phyloP scores from a whole-genome alignment of 495 filamentous ascomycete genomes.

The Mycothermus thermophilus region DNA sequence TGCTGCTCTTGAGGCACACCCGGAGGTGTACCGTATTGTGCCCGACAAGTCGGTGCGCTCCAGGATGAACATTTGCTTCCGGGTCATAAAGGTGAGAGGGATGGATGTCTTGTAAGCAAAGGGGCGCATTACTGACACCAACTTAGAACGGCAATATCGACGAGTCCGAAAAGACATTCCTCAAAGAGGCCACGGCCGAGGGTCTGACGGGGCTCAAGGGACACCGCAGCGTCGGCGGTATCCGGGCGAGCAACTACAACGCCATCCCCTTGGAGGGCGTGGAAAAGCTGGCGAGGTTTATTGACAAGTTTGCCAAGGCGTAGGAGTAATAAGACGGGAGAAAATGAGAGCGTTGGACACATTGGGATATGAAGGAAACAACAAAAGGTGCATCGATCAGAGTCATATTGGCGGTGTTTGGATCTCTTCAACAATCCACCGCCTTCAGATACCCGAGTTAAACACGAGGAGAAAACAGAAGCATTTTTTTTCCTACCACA shows the following conservation, averaged over 20 bases:
- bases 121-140: too few species aligned
- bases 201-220: conserved; percentile 64
- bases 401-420: too few species aligned
- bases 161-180: conserved; percentile 57
- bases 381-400: not conserved
- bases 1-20: conserved; percentile 54
- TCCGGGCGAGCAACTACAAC: conserved; percentile 52
- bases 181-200: conserved; percentile 50
- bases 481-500: too few species aligned
- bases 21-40: conserved; percentile 56
- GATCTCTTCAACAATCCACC: too few species aligned
- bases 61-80: conserved; percentile 88
- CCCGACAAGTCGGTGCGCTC: conserved; percentile 59
- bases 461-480: too few species aligned
- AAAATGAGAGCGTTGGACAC: too few species aligned
- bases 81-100: conserved; percentile 43
- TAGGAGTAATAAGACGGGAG: too few species aligned
- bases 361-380: not conserved
- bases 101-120: too few species aligned
- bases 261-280: conserved; percentile 44
- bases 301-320: conserved; percentile 40
- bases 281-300: conserved; percentile 44
- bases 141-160: conserved; percentile 42
- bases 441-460: too few species aligned
- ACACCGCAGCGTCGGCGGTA: conserved; percentile 66